A percentile compares a stretch with the other conserved stretches of the same genome.
Conservation (phyloP, 2,329 filamentous ascomycete species). For the Teratosphaeria zuluensis region DNA sequence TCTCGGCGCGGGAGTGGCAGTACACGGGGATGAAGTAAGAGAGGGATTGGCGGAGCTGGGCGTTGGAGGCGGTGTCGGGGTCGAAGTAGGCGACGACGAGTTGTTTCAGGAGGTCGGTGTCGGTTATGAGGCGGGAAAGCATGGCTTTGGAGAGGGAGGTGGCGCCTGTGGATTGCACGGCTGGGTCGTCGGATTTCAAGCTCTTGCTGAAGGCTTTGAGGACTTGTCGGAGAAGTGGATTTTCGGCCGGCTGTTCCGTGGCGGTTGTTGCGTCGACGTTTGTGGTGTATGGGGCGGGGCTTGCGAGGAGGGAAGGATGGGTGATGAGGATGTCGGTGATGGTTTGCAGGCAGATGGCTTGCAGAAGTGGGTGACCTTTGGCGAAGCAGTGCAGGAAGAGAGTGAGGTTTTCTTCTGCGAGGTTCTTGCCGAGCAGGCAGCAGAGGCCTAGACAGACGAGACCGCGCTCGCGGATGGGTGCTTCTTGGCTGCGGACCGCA, state of each 20-base stretch:
- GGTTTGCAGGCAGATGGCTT: slow-evolving; percentile 84
- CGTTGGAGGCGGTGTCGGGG: slow-evolving; percentile 68
- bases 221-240: slow-evolving; percentile 49
- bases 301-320: slow-evolving; percentile 68
- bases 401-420: slow-evolving; percentile 83
- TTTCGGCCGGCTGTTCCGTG: slow-evolving; percentile 34
- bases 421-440: slow-evolving; percentile 79
- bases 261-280: slow-evolving; percentile 26
- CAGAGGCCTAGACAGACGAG: slow-evolving; percentile 83
- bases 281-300: slow-evolving; percentile 29
- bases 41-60: slow-evolving; percentile 73
- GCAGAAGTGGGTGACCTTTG: slow-evolving; percentile 81
- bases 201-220: slow-evolving; percentile 80
- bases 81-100: slow-evolving; percentile 82
- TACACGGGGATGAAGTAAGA: slow-evolving; percentile 94
- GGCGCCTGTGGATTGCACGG: slow-evolving; percentile 72
- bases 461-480: slow-evolving; percentile 82
- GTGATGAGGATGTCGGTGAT: slow-evolving; percentile 87
- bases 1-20: slow-evolving; percentile 73
- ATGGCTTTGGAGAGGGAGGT: slow-evolving; percentile 78
- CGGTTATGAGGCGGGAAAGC: slow-evolving; percentile 66
- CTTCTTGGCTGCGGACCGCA: slow-evolving; percentile 85
- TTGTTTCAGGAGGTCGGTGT: slow-evolving; percentile 65
- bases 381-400: slow-evolving; percentile 94
- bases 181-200: slow-evolving; percentile 60